Conservation (phyloP, 176 grass and related monocot species). For the Raddia guianensis region DNA sequence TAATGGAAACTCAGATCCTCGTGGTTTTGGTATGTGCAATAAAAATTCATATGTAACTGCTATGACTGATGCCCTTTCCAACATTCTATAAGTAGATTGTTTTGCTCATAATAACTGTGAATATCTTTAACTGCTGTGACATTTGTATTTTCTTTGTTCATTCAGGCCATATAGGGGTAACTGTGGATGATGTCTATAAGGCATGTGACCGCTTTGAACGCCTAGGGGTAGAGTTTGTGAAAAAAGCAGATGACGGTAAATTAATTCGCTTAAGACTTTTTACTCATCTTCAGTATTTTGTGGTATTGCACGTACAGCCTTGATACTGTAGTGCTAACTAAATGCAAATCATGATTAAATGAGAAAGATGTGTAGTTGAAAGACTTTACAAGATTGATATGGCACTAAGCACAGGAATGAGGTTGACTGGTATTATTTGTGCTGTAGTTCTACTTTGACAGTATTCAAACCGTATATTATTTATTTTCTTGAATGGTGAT, state of each 20-base stretch:
- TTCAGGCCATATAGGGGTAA: conserved; percentile 91
- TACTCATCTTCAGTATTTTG: not conserved
- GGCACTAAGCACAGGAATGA: not conserved
- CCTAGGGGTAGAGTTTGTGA: conserved; percentile 85
- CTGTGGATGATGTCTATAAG: conserved; percentile 91
- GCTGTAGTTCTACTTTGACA: not conserved
- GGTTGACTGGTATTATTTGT: conserved; percentile 11
- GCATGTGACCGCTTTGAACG: conserved; percentile 77
- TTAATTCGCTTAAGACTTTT: not conserved
- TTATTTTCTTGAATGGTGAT: conserved; percentile 12
- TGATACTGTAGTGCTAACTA: not conserved
- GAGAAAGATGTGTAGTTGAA: not conserved
- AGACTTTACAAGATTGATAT: not conserved
- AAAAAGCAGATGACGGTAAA: conserved; percentile 88
- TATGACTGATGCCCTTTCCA: not conserved
- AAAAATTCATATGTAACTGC: not conserved
- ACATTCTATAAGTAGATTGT: not conserved
- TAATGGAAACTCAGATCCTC: conserved; percentile 96
- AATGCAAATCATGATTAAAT: not conserved
- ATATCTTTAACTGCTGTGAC: not conserved
- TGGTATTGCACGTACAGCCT: not conserved
- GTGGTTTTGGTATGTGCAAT: conserved; percentile 83
- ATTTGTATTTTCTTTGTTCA: conserved; percentile 30
- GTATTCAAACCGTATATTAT: not conserved
- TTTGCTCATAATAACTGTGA: not conserved